Evolutionary conservation across 352 stramenopile genomes (phyloP).

Genomic region (Peronospora destructor): DNA sequence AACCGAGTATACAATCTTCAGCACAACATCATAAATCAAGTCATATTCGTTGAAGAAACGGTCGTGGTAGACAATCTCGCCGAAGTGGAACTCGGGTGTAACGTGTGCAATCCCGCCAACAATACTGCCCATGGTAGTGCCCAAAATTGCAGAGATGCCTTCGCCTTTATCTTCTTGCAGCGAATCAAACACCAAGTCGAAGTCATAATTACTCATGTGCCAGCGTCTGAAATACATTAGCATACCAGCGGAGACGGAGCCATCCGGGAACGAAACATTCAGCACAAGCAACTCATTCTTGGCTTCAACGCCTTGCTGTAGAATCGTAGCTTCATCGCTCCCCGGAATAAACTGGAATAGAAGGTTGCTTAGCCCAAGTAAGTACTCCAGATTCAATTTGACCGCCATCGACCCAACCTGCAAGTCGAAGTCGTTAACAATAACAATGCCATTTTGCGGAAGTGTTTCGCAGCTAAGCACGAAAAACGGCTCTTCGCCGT

Average conservation of each 20-base stretch:
- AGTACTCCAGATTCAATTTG: slow-evolving; percentile 79
- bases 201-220: slow-evolving; percentile 58
- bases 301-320: slow-evolving; percentile 53
- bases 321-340: slow-evolving; percentile 57
- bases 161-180: slow-evolving; percentile 68
- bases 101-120: slow-evolving; percentile 83
- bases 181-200: slow-evolving; percentile 83
- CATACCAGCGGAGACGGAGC: slow-evolving; percentile 38
- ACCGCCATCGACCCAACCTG: slow-evolving; percentile 60
- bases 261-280: slow-evolving; percentile 48
- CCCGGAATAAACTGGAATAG: slow-evolving; percentile 67
- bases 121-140: slow-evolving; percentile 79
- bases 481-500: slow-evolving; percentile 73
- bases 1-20: slow-evolving; percentile 65
- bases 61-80: slow-evolving; percentile 64
- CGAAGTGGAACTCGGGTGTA: slow-evolving; percentile 74
- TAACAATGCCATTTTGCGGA: slow-evolving; percentile 58
- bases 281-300: slow-evolving; percentile 52
- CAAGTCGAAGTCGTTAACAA: slow-evolving; percentile 77
- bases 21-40: slow-evolving; percentile 64
- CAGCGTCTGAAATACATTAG: slow-evolving; percentile 84
- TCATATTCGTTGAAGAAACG: slow-evolving; percentile 85
- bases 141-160: slow-evolving; percentile 74
- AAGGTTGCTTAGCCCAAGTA: slow-evolving; percentile 61
- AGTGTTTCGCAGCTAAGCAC: slow-evolving; percentile 53